Conservation (phyloP, 306 rosid genomes). For the Quercus wislizeni region DNA sequence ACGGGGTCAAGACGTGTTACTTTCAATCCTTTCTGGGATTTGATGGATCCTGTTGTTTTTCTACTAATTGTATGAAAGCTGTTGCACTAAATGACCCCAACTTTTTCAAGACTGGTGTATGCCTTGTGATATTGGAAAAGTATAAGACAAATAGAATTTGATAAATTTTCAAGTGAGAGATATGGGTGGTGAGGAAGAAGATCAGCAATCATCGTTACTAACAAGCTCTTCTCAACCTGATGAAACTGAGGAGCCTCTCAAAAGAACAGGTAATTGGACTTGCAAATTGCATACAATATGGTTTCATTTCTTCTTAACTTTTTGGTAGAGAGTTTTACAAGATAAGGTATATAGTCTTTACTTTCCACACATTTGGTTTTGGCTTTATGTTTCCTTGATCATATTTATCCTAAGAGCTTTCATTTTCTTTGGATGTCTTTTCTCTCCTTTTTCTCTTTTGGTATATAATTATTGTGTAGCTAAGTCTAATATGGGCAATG, state of each 20-base stretch:
- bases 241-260: not conserved
- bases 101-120: not conserved
- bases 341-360: not conserved
- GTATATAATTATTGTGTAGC: no score
- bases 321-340: not conserved
- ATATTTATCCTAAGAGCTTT: not conserved
- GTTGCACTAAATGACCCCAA: not conserved
- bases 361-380: not conserved
- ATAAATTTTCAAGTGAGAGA: not conserved
- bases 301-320: not conserved
- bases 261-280: conserved; percentile 26
- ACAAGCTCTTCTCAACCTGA: conserved; percentile 1
- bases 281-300: not conserved
- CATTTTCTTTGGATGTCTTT: not conserved
- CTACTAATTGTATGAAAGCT: not conserved
- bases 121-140: no score
- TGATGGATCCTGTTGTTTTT: not conserved
- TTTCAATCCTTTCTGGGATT: not conserved
- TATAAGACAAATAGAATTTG: not conserved
- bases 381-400: not conserved
- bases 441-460: not conserved
- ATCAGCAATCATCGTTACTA: conserved; percentile 21
- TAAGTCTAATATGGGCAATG: not conserved
- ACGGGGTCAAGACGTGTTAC: not conserved
- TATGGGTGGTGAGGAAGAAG: conserved; percentile 17